Evolutionary conservation across 306 rosid genomes (phyloP).

Genomic region (Cajanus cajan): DNA sequence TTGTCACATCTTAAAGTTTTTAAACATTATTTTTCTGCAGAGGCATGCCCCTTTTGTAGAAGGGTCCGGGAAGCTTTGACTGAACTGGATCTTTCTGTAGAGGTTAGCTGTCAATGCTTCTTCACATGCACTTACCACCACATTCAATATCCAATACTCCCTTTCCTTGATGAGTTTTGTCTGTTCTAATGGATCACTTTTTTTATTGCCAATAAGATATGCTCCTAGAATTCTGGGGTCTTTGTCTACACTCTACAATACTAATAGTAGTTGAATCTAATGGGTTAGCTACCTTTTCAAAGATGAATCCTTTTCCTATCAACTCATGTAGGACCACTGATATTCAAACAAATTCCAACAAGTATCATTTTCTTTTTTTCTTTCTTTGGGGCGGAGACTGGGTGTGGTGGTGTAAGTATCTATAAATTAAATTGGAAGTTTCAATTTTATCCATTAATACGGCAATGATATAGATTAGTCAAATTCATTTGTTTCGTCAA

Average conservation of each 20-base stretch:
- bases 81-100: conserved; percentile 83
- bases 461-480: neutral
- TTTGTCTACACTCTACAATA: neutral
- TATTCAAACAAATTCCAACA: conserved; percentile 2
- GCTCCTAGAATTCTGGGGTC: neutral
- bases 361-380: neutral
- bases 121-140: conserved; percentile 7
- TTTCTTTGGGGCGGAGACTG: neutral
- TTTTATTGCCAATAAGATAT: conserved; percentile 14
- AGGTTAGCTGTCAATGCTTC: conserved; percentile 56
- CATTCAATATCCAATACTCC: conserved; percentile 12
- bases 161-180: conserved; percentile 15
- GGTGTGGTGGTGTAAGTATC: neutral
- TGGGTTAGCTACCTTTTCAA: conserved; percentile 16
- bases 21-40: conserved; percentile 57
- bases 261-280: conserved; percentile 5
- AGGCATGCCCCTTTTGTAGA: conserved; percentile 98
- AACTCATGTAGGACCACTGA: neutral
- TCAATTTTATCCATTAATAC: neutral
- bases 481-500: neutral
- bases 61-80: conserved; percentile 95
- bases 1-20: conserved; percentile 21
- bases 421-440: neutral
- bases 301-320: neutral
- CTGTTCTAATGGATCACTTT: neutral